Evolutionary conservation across 1,284 basidiomycete species (phyloP), one percentile per base, ranked within the genome.

Genomic region (Rhodotorula sp.): DNA sequence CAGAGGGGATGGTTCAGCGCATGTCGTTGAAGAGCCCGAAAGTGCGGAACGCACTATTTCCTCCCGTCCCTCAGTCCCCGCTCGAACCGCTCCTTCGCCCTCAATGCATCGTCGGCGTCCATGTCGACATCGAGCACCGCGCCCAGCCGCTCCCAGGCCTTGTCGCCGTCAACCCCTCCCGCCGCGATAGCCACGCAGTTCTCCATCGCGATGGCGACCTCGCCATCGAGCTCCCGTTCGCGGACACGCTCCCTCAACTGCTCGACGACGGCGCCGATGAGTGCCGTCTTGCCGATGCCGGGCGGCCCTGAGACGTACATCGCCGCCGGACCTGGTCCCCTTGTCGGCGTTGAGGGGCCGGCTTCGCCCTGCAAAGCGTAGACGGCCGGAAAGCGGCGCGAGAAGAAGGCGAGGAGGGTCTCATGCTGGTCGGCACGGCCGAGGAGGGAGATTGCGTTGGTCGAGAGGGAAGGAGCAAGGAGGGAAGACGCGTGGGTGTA

Each of bases 281-380:
- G 78, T 6, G 82, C 82, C 19, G 83, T 84, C 76, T 84, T 84
- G 61, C 83, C 83, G 8, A 82, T 83, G 1, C 83, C 83, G 5
- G 83, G 82, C 39, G 81, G 78, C n/a, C 83, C 83, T 36, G 82
- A 83, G 44, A 83, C 79, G 76, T 83, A 83, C 32, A 84, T 77
- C 4, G 64, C 78, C 73, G 74, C 70, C 0, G 66, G 67, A 3
- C 64, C 67, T 4, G 71, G 62, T 19, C 67, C 53, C 19, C 36
- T 56, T n/a, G 32, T 69, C 9, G 50, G 57, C 27, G 41, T 36
- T 32, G 63, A 29, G 1, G 51, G 51, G 25, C 51, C 36, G 25
- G 56, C 37, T n/a, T 64, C 59, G 69, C 32, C 29, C 5, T 51
- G 41, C 10, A 58, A 8, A 15, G 48, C 60, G 53, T 65, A 70